Evolutionary conservation across 2,329 filamentous ascomycete species (phyloP), one percentile per base, ranked within the genome.

Genomic region (Simplicillium aogashimaense): DNA sequence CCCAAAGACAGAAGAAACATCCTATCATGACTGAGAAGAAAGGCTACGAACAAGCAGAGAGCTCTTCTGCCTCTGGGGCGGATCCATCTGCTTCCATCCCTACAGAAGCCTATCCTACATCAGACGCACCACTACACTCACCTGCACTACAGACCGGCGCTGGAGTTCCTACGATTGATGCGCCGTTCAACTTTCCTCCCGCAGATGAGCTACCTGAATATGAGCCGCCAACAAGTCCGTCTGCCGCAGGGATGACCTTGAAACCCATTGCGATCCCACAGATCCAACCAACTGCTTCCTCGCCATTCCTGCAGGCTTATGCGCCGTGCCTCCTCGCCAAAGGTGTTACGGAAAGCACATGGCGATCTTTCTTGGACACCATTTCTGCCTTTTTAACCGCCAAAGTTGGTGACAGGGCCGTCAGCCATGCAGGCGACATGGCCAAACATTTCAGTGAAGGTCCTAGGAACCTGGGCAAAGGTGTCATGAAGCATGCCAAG

Each of bases 321-420:
- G 40, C 64, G 0, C 58, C 59, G 0, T 38, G 52, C 3, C 58
- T 71, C 0, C 58, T 69, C 0, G 45, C 50, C 13, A 55, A 58
- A 29, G 67, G 60, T 32, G 58, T 65, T 42, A 55, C 60, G 0
- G 42, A 53, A 7, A 48, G 54, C n/a, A 53, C 57, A 0, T 65
- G 60, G 59, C 37, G 40, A 8, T 56, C 60, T 0, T 62, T 64
- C 13, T 40, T 64, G 2, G 46, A 55, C 14, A 68, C 67, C 7
- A 49, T 67, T 2, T 70, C 67, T 0, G 67, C 63, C 1, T 70
- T 71, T 42, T 56, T 71, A 6, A 57, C 60, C 0, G 66, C 67
- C 37, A 66, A 59, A 15, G 63, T 70, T 0, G 62, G 64, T 0
- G 61, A 66, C 37, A 59, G 64, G 3, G 66, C 67, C 6, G 42